Evolutionary conservation across 805 yeast species (phyloP).

Genomic region (Sugiyamaella americana): DNA sequence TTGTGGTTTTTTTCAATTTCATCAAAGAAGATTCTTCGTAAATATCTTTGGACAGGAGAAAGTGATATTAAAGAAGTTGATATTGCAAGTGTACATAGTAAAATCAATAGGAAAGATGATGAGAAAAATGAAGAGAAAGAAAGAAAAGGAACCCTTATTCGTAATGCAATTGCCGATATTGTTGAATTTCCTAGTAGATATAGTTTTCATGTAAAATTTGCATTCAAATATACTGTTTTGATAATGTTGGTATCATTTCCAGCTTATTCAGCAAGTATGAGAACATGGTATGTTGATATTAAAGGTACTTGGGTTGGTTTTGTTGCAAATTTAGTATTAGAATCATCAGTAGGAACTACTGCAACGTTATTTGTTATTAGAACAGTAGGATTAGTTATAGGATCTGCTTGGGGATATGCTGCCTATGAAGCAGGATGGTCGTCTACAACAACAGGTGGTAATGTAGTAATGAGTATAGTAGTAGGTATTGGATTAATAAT

Average conservation of each 20-base stretch:
- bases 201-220: slow-evolving; percentile 40
- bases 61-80: slow-evolving; percentile 17
- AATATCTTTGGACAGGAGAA: slow-evolving; percentile 31
- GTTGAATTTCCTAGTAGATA: slow-evolving; percentile 17
- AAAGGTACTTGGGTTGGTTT: slow-evolving; percentile 52
- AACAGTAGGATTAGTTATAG: slow-evolving; percentile 42
- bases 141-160: slow-evolving; percentile 2
- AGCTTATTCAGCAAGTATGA: slow-evolving; percentile 42
- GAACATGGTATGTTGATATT: slow-evolving; percentile 44
- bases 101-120: not conserved
- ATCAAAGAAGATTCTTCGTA: slow-evolving; percentile 31
- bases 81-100: slow-evolving; percentile 6
- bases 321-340: slow-evolving; percentile 44
- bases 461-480: slow-evolving; percentile 39
- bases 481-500: slow-evolving; percentile 41
- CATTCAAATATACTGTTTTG: slow-evolving; percentile 42
- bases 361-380: slow-evolving; percentile 43
- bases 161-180: slow-evolving; percentile 19
- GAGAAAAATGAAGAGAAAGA: too few species aligned
- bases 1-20: slow-evolving; percentile 41
- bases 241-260: slow-evolving; percentile 46
- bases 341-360: slow-evolving; percentile 47
- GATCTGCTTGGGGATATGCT: slow-evolving; percentile 46
- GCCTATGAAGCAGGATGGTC: slow-evolving; percentile 40
- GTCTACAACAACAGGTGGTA: slow-evolving; percentile 16